A percentile compares a stretch with the other conserved stretches of the same genome.
These are phyloP conservation scores for Sherardia arvensis DNA, from an alignment of 257 asterid genomes.

Conservation along the genomic window DNA sequence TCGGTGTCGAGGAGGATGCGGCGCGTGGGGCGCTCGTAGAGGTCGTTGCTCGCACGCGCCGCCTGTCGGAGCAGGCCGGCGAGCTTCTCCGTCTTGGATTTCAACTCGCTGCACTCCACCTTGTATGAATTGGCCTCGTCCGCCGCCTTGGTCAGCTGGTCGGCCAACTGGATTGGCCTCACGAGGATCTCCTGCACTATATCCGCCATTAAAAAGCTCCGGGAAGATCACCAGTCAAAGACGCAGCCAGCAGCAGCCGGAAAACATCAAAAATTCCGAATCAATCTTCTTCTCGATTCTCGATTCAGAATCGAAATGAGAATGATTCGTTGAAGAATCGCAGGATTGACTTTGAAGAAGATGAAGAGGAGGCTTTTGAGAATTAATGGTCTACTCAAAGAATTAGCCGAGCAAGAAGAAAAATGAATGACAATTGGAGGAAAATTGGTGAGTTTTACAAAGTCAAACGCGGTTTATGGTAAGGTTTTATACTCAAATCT, in stretches of 20 bases:
- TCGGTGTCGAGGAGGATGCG: conserved; percentile 29
- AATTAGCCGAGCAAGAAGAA: neutral
- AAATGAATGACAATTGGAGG: neutral
- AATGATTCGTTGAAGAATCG: neutral
- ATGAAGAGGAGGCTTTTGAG: neutral
- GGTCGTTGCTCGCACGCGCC: conserved; percentile 36
- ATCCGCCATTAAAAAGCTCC: conserved; percentile 25
- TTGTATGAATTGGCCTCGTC: conserved; percentile 25
- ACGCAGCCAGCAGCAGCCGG: neutral
- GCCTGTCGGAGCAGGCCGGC: conserved; percentile 33
- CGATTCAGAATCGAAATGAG: neutral
- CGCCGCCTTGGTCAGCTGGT: conserved; percentile 33
- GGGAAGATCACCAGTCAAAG: conserved; percentile 13
- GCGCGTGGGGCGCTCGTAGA: conserved; percentile 36
- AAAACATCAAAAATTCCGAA: neutral
- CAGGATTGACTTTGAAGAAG: conserved; percentile 2
- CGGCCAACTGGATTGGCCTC: conserved; percentile 36
- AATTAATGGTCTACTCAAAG: neutral
- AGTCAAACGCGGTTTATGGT: conserved; percentile 18
- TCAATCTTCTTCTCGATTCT: no score
- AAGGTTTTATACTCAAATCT: conserved; percentile 4
- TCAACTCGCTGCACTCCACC: conserved; percentile 27
- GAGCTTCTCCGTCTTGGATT: conserved; percentile 29
- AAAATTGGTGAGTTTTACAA: neutral
- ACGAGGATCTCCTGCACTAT: conserved; percentile 35